phyloP scores from a whole-genome alignment of 2,329 filamentous ascomycete species.

The Fusarium odoratissimum region DNA sequence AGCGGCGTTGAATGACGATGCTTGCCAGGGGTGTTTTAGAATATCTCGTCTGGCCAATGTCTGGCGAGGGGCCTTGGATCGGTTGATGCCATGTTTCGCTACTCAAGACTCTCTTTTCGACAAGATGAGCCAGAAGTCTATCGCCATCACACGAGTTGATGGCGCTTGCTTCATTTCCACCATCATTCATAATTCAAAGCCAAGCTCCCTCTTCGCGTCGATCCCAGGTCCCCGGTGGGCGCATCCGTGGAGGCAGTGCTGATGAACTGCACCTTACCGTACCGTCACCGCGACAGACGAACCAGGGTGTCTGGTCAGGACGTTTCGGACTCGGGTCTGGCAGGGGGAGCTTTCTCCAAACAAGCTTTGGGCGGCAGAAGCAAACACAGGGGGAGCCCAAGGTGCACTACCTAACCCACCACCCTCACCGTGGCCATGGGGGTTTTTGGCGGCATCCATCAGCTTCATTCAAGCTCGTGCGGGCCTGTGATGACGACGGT shows the following conservation, averaged over 20 bases:
- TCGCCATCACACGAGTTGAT: constrained; percentile 12
- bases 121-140: constrained; percentile 19
- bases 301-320: constrained; percentile 37
- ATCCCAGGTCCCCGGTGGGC: constrained; percentile 41
- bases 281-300: constrained; percentile 40
- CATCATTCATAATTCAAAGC: constrained; percentile 31
- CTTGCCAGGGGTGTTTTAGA: constrained; percentile 39
- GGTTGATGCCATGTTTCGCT: constrained; percentile 35
- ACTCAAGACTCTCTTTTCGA: constrained; percentile 33
- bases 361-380: constrained; percentile 46
- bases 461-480: constrained; percentile 39
- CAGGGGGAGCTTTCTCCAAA: constrained; percentile 43
- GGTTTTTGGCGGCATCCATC: constrained; percentile 19
- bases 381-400: constrained; percentile 40
- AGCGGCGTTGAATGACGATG: constrained; percentile 44
- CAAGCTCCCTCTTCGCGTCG: constrained; percentile 39
- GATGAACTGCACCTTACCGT: constrained; percentile 27
- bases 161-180: constrained; percentile 32
- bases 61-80: constrained; percentile 18
- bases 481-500: constrained; percentile 43
- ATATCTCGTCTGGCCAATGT: constrained; percentile 5
- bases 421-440: constrained; percentile 21
- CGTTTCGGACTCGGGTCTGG: constrained; percentile 39
- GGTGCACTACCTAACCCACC: constrained; percentile 24
- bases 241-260: constrained; percentile 48